phyloP scores from a whole-genome alignment of 2,329 filamentous ascomycete genomes.

The Fusarium musae region DNA sequence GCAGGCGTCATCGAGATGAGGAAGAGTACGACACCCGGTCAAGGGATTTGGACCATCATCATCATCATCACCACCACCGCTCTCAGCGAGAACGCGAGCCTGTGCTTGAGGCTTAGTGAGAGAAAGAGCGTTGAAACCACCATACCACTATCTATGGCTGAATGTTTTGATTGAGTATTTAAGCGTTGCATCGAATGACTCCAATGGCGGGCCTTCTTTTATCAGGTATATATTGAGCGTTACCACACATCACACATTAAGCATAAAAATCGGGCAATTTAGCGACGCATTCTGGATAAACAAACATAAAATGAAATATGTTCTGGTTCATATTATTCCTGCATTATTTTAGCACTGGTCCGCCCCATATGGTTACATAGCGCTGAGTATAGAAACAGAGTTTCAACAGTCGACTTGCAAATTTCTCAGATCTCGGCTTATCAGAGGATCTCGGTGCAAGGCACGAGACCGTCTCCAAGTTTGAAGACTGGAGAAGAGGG shows the following conservation, averaged over 20 bases:
- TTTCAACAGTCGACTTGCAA: neutral
- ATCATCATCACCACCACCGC: conserved; percentile 50
- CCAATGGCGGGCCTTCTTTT: neutral
- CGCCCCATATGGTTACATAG: neutral
- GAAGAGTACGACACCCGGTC: conserved; percentile 45
- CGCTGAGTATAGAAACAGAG: neutral
- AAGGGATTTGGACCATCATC: conserved; percentile 48
- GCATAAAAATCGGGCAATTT: conserved; percentile 24
- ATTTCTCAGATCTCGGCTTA: neutral
- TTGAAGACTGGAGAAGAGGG: conserved; percentile 13
- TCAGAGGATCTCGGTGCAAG: neutral
- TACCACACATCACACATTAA: conserved; percentile 21
- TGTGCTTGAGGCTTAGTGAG: conserved; percentile 29
- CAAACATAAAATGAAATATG: conserved; percentile 23
- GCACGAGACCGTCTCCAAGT: conserved; percentile 20
- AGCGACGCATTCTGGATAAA: conserved; percentile 30
- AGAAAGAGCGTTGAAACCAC: neutral
- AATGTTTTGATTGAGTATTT: conserved; percentile 2
- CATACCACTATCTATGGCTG: neutral
- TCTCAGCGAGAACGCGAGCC: conserved; percentile 48
- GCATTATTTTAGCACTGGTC: neutral
- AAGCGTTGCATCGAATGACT: conserved; percentile 30
- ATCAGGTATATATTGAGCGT: conserved; percentile 14
- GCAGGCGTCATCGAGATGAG: conserved; percentile 46
- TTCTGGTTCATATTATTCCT: neutral